phyloP scores from a whole-genome alignment of 805 yeast species.

The Saturnispora besseyi region DNA sequence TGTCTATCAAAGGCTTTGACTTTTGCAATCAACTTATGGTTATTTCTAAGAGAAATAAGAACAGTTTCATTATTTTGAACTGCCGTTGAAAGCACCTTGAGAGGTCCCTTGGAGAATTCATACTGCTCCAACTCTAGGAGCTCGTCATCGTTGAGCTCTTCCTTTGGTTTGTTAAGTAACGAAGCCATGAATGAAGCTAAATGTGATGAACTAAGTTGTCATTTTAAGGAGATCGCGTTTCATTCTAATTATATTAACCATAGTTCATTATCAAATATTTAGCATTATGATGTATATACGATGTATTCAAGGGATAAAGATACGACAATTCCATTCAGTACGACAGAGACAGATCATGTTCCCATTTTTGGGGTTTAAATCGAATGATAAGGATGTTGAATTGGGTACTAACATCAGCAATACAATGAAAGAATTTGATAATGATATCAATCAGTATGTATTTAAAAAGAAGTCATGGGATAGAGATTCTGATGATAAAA shows the following conservation, averaged over 20 bases:
- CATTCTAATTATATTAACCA: neutral
- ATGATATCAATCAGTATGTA: conserved; percentile 5
- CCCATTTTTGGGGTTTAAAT: conserved; percentile 7
- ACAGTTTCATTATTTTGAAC: conserved; percentile 58
- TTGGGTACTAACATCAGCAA: conserved; percentile 7
- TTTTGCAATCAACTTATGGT: conserved; percentile 82
- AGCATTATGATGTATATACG: neutral
- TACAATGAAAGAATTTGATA: conserved; percentile 8
- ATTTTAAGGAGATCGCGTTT: neutral
- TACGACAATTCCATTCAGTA: neutral
- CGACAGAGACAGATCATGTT: neutral
- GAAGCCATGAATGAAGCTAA: conserved; percentile 30
- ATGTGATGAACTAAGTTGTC: neutral
- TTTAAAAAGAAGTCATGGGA: conserved; percentile 3
- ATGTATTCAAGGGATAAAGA: neutral
- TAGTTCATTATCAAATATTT: neutral
- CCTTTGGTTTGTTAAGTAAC: conserved; percentile 60
- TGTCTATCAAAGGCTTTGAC: conserved; percentile 95
- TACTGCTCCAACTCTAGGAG: conserved; percentile 77
- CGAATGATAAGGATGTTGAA: conserved; percentile 6
- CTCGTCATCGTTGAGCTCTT: conserved; percentile 74
- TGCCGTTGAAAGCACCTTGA: conserved; percentile 79
- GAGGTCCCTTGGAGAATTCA: conserved; percentile 85
- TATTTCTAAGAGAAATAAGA: conserved; percentile 82
- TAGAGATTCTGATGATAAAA: neutral